These are phyloP conservation scores for Stephanodiscus triporus DNA, from an alignment of 108 stramenopile genomes.

Conservation along the genomic window DNA sequence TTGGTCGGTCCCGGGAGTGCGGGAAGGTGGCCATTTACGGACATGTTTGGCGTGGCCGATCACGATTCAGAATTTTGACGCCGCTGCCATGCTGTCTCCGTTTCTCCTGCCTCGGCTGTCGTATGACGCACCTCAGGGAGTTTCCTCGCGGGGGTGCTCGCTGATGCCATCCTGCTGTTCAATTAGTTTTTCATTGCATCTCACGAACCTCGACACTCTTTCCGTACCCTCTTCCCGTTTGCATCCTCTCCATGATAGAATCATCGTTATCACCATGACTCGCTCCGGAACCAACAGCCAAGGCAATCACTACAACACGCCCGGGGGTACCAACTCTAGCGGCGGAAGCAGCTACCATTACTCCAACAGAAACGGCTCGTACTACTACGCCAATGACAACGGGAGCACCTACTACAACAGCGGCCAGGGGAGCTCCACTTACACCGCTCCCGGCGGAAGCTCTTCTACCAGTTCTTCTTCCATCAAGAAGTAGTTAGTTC, in stretches of 20 bases:
- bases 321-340: constrained; percentile 80
- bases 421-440: constrained; percentile 65
- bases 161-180: too few relatives aligned
- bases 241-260: not conserved
- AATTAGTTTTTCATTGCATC: too few relatives aligned
- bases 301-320: constrained; percentile 86
- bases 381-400: constrained; percentile 89
- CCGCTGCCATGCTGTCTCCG: too few relatives aligned
- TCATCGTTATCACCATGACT: constrained; percentile 6
- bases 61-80: too few relatives aligned
- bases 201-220: too few relatives aligned
- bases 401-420: constrained; percentile 85
- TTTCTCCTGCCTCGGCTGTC: too few relatives aligned
- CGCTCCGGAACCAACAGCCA: constrained; percentile 79
- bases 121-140: too few relatives aligned
- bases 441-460: constrained; percentile 69
- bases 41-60: too few relatives aligned
- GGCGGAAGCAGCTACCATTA: constrained; percentile 76
- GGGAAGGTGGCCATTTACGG: too few relatives aligned
- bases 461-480: constrained; percentile 39
- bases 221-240: too few relatives aligned
- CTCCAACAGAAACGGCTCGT: constrained; percentile 80
- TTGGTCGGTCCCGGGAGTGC: too few relatives aligned
- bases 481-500: constrained; percentile 33
- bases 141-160: too few relatives aligned